phyloP scores from a whole-genome alignment of 2,329 filamentous ascomycete species.

The Sporothrix phasma region DNA sequence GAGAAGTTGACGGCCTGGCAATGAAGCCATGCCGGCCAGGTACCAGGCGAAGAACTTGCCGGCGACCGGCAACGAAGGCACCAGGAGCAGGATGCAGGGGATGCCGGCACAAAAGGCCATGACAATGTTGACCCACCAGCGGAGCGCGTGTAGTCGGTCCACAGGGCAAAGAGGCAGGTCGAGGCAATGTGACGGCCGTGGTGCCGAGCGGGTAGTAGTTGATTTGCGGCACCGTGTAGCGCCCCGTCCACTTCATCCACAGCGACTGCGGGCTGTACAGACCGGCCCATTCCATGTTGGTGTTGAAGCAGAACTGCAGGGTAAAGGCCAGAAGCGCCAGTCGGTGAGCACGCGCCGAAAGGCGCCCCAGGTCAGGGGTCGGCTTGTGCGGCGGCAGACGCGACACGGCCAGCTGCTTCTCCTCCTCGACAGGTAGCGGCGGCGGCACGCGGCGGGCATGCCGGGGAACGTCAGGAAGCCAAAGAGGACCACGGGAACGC shows the following conservation, averaged over 20 bases:
- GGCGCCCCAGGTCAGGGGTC: slow-evolving; percentile 25
- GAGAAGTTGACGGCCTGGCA: neutral
- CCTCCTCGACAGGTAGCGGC: slow-evolving; percentile 35
- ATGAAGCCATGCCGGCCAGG: neutral
- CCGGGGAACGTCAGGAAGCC: slow-evolving; percentile 13
- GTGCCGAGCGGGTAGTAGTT: slow-evolving; percentile 49
- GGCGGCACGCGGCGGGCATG: slow-evolving; percentile 22
- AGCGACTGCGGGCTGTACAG: slow-evolving; percentile 55
- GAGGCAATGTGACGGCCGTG: slow-evolving; percentile 46
- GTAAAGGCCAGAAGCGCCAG: slow-evolving; percentile 59
- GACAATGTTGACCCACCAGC: neutral
- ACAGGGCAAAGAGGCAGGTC: slow-evolving; percentile 53
- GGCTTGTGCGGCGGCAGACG: slow-evolving; percentile 26
- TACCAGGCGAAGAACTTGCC: slow-evolving; percentile 10
- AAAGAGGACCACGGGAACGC: neutral
- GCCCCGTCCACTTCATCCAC: slow-evolving; percentile 35
- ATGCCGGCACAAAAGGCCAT: neutral
- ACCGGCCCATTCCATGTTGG: slow-evolving; percentile 53
- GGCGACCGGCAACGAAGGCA: neutral
- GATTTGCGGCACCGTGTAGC: slow-evolving; percentile 37
- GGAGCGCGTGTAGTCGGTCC: neutral
- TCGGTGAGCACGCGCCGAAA: slow-evolving; percentile 23
- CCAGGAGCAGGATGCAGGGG: neutral
- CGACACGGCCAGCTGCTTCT: slow-evolving; percentile 28
- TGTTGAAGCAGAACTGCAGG: slow-evolving; percentile 59